Conservation (phyloP, 345 rosid species). For the Laguncularia racemosa region DNA sequence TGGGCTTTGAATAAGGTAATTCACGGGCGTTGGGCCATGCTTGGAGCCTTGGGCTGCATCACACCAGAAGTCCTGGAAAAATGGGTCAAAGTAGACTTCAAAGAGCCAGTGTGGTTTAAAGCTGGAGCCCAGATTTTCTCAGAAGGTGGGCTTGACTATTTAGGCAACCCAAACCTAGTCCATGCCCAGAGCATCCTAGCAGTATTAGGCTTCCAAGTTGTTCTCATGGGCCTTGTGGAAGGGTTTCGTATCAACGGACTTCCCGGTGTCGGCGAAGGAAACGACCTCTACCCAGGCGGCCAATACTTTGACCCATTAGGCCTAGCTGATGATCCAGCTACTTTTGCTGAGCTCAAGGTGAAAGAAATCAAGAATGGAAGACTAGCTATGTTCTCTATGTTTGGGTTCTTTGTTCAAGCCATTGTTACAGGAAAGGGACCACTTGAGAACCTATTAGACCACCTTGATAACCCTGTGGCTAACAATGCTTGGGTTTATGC, state of each 20-base stretch:
- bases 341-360: conserved; percentile 92
- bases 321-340: conserved; percentile 75
- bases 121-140: conserved; percentile 98
- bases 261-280: conserved; percentile 90
- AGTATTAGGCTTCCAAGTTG: conserved; percentile 78
- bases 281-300: conserved; percentile 86
- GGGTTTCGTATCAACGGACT: conserved; percentile 95
- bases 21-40: conserved; percentile 97
- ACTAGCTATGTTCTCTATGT: conserved; percentile 97
- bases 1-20: conserved; percentile 41
- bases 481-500: conserved; percentile 99
- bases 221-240: conserved; percentile 88
- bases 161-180: conserved; percentile 95
- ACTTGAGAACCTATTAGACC: conserved; percentile 83
- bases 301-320: conserved; percentile 89
- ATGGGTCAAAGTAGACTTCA: conserved; percentile 79
- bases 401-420: conserved; percentile 96
- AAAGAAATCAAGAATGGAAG: conserved; percentile 96
- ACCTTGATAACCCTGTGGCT: conserved; percentile 86
- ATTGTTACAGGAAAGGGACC: conserved; percentile 97
- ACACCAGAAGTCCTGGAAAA: conserved; percentile 86
- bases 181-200: conserved; percentile 98
- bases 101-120: conserved; percentile 98
- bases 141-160: conserved; percentile 95
- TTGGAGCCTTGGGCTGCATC: conserved; percentile 93